phyloP scores from a whole-genome alignment of 306 rosid species.

The Fragaria vesca region DNA sequence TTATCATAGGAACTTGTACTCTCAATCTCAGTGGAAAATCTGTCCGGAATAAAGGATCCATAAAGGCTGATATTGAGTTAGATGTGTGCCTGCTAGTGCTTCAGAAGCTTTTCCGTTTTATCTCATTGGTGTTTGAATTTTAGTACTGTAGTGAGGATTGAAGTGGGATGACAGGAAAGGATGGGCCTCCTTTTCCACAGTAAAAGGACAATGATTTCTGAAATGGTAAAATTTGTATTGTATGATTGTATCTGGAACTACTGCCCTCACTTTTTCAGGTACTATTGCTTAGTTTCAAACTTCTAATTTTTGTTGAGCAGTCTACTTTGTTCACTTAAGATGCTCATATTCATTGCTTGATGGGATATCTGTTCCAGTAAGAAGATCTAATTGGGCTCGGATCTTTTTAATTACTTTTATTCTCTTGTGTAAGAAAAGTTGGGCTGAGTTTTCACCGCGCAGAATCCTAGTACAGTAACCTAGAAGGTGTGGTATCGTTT shows the following conservation, averaged over 20 bases:
- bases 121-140: background rate
- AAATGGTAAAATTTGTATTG: background rate
- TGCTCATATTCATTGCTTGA: background rate
- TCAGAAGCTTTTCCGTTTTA: background rate
- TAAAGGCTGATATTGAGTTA: background rate
- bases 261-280: background rate
- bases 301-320: background rate
- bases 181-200: background rate
- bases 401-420: too few species aligned
- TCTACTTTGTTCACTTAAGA: background rate
- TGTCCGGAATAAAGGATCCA: background rate
- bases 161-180: constrained; percentile 4
- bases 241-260: background rate
- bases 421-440: background rate
- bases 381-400: too few species aligned
- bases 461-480: background rate
- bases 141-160: background rate
- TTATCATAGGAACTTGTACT: background rate
- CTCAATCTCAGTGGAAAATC: constrained; percentile 1
- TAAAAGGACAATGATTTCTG: constrained; percentile 12
- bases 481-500: background rate
- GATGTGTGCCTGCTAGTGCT: background rate
- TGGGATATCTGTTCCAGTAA: too few species aligned
- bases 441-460: background rate
- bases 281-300: background rate